Evolutionary conservation across 2,329 filamentous ascomycete species (phyloP).

Genomic region (Sarocladium strictum): DNA sequence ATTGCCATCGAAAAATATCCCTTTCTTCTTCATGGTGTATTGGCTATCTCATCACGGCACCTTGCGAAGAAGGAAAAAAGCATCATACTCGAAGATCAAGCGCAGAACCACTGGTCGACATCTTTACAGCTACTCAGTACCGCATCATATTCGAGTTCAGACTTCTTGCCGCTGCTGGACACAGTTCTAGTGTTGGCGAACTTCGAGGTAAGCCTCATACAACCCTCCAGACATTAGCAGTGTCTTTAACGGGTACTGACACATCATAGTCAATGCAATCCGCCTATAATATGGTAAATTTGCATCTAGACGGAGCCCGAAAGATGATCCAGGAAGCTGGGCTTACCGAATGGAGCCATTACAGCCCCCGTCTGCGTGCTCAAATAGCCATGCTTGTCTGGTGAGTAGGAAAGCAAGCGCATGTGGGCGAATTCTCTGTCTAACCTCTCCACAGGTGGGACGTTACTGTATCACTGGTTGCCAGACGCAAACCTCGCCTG

Average conservation of each 20-base stretch:
- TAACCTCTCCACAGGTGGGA: neutral
- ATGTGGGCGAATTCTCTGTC: neutral
- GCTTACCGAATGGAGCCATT: slow-evolving; percentile 1
- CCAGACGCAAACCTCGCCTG: neutral
- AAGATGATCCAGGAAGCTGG: slow-evolving; percentile 7
- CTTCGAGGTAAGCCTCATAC: slow-evolving; percentile 2
- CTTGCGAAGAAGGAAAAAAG: slow-evolving; percentile 6
- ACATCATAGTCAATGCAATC: slow-evolving; percentile 3
- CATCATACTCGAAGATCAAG: neutral
- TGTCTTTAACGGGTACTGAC: neutral
- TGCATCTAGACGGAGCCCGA: neutral
- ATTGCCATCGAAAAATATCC: slow-evolving; percentile 3
- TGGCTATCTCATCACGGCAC: slow-evolving; percentile 2
- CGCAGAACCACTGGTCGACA: slow-evolving; percentile 4
- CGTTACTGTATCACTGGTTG: neutral
- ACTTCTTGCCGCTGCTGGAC: slow-evolving; percentile 2
- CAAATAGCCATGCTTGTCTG: slow-evolving; percentile 7
- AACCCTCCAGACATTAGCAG: no score
- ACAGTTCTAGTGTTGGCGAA: slow-evolving; percentile 4
- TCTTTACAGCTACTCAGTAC: slow-evolving; percentile 1
- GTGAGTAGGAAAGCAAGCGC: neutral
- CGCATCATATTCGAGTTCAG: neutral
- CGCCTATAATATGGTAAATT: slow-evolving; percentile 3
- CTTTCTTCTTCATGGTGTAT: slow-evolving; percentile 1
- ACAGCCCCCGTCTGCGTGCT: neutral